phyloP scores from a whole-genome alignment of 2,329 filamentous ascomycete species.

The Sporothrix inflata region DNA sequence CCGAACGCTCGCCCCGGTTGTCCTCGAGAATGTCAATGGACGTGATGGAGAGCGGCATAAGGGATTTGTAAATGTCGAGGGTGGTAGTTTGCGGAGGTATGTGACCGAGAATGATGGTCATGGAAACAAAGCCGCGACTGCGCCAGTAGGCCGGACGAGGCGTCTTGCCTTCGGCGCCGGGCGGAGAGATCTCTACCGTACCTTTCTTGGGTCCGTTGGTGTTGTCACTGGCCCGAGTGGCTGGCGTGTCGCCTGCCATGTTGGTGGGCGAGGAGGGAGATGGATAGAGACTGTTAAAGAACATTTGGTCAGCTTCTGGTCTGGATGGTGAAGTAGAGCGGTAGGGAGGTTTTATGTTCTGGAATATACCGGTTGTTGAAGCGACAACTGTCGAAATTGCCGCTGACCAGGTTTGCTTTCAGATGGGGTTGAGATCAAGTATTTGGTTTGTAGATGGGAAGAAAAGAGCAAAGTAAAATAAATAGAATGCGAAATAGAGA shows the following conservation, averaged over 20 bases:
- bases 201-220: not conserved
- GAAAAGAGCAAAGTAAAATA: not conserved
- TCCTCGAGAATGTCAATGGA: constrained; percentile 60
- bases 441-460: not conserved
- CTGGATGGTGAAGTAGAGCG: no score
- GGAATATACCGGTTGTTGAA: not conserved
- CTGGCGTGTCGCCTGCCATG: not conserved
- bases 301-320: not conserved
- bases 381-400: not conserved
- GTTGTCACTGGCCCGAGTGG: not conserved
- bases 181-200: not conserved
- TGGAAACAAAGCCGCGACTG: constrained; percentile 10
- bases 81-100: constrained; percentile 42
- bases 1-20: constrained; percentile 43
- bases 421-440: not conserved
- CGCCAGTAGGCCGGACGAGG: not conserved
- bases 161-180: constrained; percentile 29
- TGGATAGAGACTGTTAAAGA: not conserved
- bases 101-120: constrained; percentile 41
- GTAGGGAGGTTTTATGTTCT: not conserved
- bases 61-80: constrained; percentile 54
- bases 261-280: not conserved
- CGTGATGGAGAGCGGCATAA: constrained; percentile 40
- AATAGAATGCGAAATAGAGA: not conserved
- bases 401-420: not conserved